Percentiles rank a stretch among this genome's conserved stretches.
Conservation (phyloP, 1,139 yeast species). For the Debaryomyces nepalensis region DNA sequence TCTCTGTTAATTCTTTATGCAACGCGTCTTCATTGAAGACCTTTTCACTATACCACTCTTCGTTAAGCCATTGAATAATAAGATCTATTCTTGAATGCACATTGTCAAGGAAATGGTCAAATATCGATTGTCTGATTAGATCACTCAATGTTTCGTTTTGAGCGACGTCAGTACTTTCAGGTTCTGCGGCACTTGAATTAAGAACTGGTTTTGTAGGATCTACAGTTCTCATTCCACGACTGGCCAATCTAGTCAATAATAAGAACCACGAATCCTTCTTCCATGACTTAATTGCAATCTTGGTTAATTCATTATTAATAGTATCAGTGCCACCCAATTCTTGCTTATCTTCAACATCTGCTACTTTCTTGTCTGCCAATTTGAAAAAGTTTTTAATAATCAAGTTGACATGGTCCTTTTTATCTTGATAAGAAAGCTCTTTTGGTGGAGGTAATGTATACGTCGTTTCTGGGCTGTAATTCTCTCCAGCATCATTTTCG, state of each 20-base stretch:
- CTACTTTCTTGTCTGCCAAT: conserved; percentile 38
- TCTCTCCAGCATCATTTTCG: conserved; percentile 40
- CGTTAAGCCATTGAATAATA: conserved; percentile 92
- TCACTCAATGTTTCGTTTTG: conserved; percentile 52
- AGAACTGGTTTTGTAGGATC: conserved; percentile 19
- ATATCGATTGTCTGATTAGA: conserved; percentile 69
- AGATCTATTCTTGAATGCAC: conserved; percentile 74
- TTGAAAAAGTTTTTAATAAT: conserved; percentile 61
- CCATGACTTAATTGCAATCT: conserved; percentile 66
- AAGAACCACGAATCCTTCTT: conserved; percentile 76
- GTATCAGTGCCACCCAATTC: conserved; percentile 19
- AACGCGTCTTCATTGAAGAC: conserved; percentile 42
- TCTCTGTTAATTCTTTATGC: conserved; percentile 21
- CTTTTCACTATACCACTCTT: conserved; percentile 87
- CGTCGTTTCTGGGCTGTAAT: conserved; percentile 44
- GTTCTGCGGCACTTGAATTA: conserved; percentile 17
- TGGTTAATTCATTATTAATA: conserved; percentile 46
- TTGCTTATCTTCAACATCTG: conserved; percentile 25
- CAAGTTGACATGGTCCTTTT: conserved; percentile 55
- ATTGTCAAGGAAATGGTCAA: conserved; percentile 73
- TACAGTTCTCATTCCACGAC: conserved; percentile 66
- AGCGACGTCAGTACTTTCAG: conserved; percentile 23
- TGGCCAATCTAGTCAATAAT: conserved; percentile 74
- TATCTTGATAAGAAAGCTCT: conserved; percentile 49
- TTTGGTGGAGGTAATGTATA: conserved; percentile 66